Evolutionary conservation across 305 asterid species (phyloP).

Genomic region (Ilex paraguariensis): DNA sequence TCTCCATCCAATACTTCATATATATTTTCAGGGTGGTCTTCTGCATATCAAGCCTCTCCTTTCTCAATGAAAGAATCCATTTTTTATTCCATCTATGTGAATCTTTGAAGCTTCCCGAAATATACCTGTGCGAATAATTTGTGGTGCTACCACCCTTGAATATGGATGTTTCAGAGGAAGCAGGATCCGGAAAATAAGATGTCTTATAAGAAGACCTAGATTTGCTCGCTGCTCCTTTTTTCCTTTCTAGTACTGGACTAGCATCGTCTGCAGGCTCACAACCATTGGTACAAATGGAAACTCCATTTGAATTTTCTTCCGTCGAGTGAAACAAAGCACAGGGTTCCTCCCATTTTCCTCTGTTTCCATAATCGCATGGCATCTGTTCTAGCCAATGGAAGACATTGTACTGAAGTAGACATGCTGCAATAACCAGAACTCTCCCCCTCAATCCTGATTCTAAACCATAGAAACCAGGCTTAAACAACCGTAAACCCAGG

Average conservation of each 20-base stretch:
- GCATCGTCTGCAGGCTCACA: slow-evolving; percentile 32
- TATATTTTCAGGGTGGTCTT: slow-evolving; percentile 78
- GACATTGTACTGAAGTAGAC: slow-evolving; percentile 90
- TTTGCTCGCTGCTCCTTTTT: slow-evolving; percentile 32
- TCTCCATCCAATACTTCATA: slow-evolving; percentile 92
- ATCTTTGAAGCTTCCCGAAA: slow-evolving; percentile 89
- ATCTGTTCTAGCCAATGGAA: slow-evolving; percentile 80
- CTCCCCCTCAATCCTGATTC: slow-evolving; percentile 93
- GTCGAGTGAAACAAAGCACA: slow-evolving; percentile 84
- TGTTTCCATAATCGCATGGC: slow-evolving; percentile 47
- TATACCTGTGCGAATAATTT: slow-evolving; percentile 50
- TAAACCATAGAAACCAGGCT: slow-evolving; percentile 65
- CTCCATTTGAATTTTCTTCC: slow-evolving; percentile 44
- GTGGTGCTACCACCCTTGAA: slow-evolving; percentile 32
- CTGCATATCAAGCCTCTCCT: slow-evolving; percentile 93
- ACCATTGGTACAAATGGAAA: slow-evolving; percentile 38
- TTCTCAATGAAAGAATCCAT: slow-evolving; percentile 60
- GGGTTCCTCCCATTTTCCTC: slow-evolving; percentile 71
- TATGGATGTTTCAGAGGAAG: slow-evolving; percentile 29
- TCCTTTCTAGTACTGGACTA: slow-evolving; percentile 35
- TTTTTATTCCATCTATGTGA: slow-evolving; percentile 85
- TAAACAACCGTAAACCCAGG: slow-evolving; percentile 73
- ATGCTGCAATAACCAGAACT: slow-evolving; percentile 86
- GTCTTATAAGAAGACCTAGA: slow-evolving; percentile 50
- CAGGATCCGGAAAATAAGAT: slow-evolving; percentile 7